Conservation (phyloP, 1,284 basidiomycete species). For the Caloboletus firmus region DNA sequence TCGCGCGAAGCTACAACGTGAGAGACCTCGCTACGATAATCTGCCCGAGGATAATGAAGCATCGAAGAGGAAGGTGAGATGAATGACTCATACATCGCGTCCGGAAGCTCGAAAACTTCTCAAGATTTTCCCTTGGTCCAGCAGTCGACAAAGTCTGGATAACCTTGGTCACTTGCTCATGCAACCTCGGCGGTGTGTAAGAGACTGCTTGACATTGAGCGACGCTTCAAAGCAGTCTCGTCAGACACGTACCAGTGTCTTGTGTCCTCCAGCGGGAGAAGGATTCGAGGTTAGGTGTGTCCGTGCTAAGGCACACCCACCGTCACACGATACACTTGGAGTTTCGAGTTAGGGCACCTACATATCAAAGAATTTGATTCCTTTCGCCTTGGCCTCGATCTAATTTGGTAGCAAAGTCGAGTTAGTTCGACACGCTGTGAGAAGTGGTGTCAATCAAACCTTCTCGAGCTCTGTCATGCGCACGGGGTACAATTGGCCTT, state of each 20-base stretch:
- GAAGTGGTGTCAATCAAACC: slow-evolving; percentile 39
- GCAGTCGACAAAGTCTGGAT: slow-evolving; percentile 66
- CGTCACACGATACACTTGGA: slow-evolving; percentile 11
- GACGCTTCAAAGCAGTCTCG: background rate
- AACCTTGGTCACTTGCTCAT: slow-evolving; percentile 57
- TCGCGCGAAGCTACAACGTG: slow-evolving; percentile 14
- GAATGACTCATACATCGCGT: slow-evolving; percentile 57
- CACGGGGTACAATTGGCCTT: slow-evolving; percentile 62
- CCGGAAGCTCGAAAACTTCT: slow-evolving; percentile 72
- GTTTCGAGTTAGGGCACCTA: slow-evolving; percentile 38
- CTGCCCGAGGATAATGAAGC: slow-evolving; percentile 42
- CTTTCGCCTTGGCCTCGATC: slow-evolving; percentile 76
- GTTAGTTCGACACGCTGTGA: background rate
- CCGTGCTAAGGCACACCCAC: slow-evolving; percentile 54
- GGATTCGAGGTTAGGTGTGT: slow-evolving; percentile 62
- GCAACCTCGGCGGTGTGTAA: slow-evolving; percentile 60
- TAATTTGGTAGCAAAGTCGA: background rate
- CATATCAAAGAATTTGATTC: slow-evolving; percentile 86
- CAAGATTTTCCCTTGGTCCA: slow-evolving; percentile 66
- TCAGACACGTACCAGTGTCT: slow-evolving; percentile 39
- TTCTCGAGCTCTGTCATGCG: slow-evolving; percentile 86
- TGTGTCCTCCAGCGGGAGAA: slow-evolving; percentile 41
- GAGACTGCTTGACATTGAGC: slow-evolving; percentile 38
- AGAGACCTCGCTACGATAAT: slow-evolving; percentile 75
- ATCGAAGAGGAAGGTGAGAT: slow-evolving; percentile 24